Evolutionary conservation across 139 green algal species (phyloP), one percentile per base, ranked within the genome.

Genomic region (Pleodorina starrii): DNA sequence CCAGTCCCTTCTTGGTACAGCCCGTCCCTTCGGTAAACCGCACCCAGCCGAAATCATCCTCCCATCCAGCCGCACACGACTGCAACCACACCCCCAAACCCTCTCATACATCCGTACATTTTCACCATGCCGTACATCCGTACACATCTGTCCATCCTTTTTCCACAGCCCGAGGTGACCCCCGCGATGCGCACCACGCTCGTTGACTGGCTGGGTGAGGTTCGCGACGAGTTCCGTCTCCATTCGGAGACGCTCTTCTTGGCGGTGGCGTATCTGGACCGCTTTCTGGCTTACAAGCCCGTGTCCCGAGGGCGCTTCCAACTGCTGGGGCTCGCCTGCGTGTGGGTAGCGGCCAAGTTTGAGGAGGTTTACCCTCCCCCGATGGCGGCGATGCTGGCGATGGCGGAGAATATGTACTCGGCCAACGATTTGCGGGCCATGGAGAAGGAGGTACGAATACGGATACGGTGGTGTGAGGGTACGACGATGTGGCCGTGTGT

Each of bases 301-400:
- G 95, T 89, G 38, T 19, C 25, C 1, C 71, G 71, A 2, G 97
- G 88, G 95, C 98, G 93, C 96, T 98, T 94, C 11, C 89, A 91
- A 78, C 89, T 91, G 9, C 90, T 99, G 46, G 97, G 97, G 42
- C 91, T 99, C 17, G 93, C 97, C 12, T 96, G 92, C 91, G 97
- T 99, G 93, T 95, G 98, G 77, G 86, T 99, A 27, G 98, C 97
- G 2, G 92, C 96, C 84, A 99, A 99, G 90, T 99, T 97, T 72
- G 96, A 99, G 91, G 97, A 99, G 93, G 98, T 99, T 43, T 97
- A 97, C 79, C 92, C 97, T 14, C 97, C 96, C 19, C 87, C 94
- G 43, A 88, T 98, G 21, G 91, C 96, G 25, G 95, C 97, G 51
- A 97, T 98, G 54, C 95, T 94, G 81, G 98, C 97, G 86, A 98